These are phyloP conservation scores for Euryodendron excelsum DNA, from an alignment of 148 eudicot species.

Conservation along the genomic window DNA sequence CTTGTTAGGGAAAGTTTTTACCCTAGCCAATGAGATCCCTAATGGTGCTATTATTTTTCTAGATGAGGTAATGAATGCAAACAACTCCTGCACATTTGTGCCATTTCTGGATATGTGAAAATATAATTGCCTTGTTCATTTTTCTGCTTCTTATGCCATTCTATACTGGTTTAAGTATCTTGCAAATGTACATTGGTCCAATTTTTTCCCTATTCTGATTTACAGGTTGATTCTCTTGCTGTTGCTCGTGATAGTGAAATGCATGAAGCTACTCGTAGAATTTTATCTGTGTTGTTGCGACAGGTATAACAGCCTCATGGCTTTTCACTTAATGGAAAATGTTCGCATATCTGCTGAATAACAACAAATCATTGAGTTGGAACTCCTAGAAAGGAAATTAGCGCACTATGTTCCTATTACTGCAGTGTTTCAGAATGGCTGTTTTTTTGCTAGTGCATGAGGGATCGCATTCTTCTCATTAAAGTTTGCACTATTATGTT, in stretches of 20 bases:
- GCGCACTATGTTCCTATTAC: no score
- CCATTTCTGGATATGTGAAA: neutral
- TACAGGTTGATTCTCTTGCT: conserved; percentile 97
- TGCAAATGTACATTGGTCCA: neutral
- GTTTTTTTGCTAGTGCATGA: neutral
- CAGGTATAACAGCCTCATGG: conserved; percentile 76
- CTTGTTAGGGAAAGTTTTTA: conserved; percentile 79
- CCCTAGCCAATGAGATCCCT: conserved; percentile 90
- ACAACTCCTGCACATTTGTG: conserved; percentile 1
- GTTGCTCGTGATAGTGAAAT: conserved; percentile 90
- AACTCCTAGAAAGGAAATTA: no score
- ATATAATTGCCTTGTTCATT: neutral
- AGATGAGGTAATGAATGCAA: conserved; percentile 65
- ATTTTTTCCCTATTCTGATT: neutral
- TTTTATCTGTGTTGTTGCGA: conserved; percentile 75
- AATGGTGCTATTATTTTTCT: conserved; percentile 88
- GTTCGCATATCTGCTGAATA: no score
- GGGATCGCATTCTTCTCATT: no score
- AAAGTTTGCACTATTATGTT: no score
- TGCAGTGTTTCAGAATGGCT: no score
- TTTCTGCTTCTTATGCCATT: neutral
- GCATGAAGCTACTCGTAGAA: conserved; percentile 94
- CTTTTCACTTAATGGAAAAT: no score
- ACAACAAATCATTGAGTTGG: no score
- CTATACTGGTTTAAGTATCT: neutral